These are phyloP conservation scores for Sporisorium exsertum DNA, from an alignment of 1,284 basidiomycete species.

Conservation along the genomic window DNA sequence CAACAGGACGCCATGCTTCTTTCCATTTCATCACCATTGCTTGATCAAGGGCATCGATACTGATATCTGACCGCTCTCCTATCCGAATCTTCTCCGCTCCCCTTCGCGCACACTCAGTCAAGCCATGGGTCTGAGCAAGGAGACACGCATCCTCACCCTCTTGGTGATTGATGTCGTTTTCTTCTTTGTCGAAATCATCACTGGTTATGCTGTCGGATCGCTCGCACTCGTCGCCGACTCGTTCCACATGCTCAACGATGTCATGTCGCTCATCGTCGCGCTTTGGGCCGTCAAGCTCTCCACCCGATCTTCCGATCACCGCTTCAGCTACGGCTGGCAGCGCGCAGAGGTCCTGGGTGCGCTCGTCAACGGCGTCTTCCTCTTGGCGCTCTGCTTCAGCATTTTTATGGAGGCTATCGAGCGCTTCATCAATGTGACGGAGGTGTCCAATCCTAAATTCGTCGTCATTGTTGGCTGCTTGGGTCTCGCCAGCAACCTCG, in stretches of 20 bases:
- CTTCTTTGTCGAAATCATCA: constrained; percentile 90
- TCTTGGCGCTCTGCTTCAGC: constrained; percentile 93
- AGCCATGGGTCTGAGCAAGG: constrained; percentile 51
- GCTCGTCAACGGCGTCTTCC: constrained; percentile 94
- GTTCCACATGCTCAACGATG: constrained; percentile 89
- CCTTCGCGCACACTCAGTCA: not conserved
- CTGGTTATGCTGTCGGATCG: constrained; percentile 90
- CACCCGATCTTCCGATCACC: constrained; percentile 71
- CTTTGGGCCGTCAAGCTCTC: constrained; percentile 88
- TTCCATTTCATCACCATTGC: not conserved
- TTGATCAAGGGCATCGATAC: not conserved
- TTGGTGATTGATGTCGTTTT: constrained; percentile 87
- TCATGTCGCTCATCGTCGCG: constrained; percentile 92
- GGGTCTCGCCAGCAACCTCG: constrained; percentile 89
- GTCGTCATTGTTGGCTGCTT: constrained; percentile 90
- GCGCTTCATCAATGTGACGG: constrained; percentile 80
- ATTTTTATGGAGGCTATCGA: constrained; percentile 93
- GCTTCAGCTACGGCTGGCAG: constrained; percentile 96
- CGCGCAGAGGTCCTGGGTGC: constrained; percentile 89
- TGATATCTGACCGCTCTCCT: not conserved
- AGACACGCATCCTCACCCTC: constrained; percentile 74
- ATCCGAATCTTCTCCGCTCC: too few species aligned
- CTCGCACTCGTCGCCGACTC: constrained; percentile 95
- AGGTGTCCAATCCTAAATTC: constrained; percentile 86
- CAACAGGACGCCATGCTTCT: not conserved